phyloP scores from a whole-genome alignment of 2,329 filamentous ascomycete genomes.

The Colletotrichum sp. region DNA sequence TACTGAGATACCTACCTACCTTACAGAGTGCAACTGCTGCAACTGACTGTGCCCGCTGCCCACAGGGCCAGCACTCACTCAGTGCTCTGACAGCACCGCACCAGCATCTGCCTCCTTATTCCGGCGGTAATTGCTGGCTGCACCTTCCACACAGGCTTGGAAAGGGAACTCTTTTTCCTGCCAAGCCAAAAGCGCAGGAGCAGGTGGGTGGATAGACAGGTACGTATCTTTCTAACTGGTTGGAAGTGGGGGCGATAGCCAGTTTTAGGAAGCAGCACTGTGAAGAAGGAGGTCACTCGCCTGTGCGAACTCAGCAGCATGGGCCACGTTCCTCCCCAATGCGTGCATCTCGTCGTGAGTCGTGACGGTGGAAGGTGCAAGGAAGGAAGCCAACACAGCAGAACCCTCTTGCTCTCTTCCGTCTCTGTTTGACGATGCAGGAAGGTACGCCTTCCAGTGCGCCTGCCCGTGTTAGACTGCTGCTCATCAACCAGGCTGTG shows the following conservation, averaged over 20 bases:
- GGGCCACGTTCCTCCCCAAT: neutral
- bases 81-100: neutral
- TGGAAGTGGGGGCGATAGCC: neutral
- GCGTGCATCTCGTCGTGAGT: neutral
- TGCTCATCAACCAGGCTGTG: neutral
- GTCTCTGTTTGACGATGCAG: neutral
- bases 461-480: neutral
- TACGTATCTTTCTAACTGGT: neutral
- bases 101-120: neutral
- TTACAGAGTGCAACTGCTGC: neutral
- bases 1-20: too few relatives aligned
- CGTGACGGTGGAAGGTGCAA: neutral
- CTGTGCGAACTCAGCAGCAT: neutral
- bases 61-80: neutral
- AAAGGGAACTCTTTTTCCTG: neutral
- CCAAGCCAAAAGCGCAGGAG: neutral
- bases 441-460: neutral
- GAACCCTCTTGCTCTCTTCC: neutral
- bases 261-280: neutral
- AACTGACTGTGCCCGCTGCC: neutral
- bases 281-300: neutral
- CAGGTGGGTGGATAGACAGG: neutral
- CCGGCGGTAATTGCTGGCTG: neutral
- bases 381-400: neutral
- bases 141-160: neutral